Percentiles rank a stretch among this genome's conserved stretches.
phyloP scores from a whole-genome alignment of 2,329 filamentous ascomycete species.

The Pseudonectria buxi region DNA sequence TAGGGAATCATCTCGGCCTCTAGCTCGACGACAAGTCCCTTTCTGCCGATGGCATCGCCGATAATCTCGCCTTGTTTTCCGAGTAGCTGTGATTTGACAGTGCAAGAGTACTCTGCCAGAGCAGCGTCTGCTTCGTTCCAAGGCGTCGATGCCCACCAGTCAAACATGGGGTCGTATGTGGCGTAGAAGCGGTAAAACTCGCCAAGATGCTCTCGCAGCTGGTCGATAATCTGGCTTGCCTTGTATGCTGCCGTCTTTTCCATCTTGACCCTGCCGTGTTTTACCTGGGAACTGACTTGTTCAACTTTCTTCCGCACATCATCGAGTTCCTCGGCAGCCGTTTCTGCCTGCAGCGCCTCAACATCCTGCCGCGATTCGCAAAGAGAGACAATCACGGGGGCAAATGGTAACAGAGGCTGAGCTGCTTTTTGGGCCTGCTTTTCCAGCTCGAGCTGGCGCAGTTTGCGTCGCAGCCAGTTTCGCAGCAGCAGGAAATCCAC shows the following conservation, averaged over 20 bases:
- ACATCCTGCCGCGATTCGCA: conserved; percentile 42
- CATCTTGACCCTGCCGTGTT: conserved; percentile 25
- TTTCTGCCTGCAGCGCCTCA: conserved; percentile 34
- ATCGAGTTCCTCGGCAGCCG: conserved; percentile 36
- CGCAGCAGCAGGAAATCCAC: conserved; percentile 45
- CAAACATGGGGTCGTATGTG: conserved; percentile 49
- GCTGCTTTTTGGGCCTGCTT: conserved; percentile 29
- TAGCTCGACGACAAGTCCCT: conserved; percentile 45
- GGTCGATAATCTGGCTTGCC: conserved; percentile 35
- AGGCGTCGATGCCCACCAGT: conserved; percentile 48
- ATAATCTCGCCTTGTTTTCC: conserved; percentile 46
- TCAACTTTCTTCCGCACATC: conserved; percentile 26
- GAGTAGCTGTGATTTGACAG: conserved; percentile 36
- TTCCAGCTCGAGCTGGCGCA: conserved; percentile 34
- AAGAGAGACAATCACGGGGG: conserved; percentile 33
- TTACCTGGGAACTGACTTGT: conserved; percentile 28
- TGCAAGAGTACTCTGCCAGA: conserved; percentile 28
- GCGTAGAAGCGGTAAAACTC: conserved; percentile 46
- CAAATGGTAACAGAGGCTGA: conserved; percentile 38
- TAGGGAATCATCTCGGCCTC: conserved; percentile 53
- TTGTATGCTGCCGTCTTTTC: conserved; percentile 39
- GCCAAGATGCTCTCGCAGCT: conserved; percentile 34
- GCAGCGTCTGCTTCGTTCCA: conserved; percentile 32
- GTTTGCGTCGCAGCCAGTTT: conserved; percentile 35
- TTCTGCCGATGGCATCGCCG: conserved; percentile 49